Base-by-base conservation (phyloP, 495 filamentous ascomycete species). In the Immersiella caudata region DNA sequence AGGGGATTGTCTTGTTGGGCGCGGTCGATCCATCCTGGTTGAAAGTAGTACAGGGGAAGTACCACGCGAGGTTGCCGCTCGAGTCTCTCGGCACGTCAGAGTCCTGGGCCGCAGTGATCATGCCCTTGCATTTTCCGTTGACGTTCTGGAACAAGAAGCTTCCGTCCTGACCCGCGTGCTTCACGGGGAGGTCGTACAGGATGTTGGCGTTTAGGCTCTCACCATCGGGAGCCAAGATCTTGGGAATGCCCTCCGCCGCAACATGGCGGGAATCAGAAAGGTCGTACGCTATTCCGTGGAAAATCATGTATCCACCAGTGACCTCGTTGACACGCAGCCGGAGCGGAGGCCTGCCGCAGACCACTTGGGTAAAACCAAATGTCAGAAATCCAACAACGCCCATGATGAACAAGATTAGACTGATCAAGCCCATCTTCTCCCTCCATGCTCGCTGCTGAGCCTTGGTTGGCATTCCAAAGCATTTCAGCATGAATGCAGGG, bases 81-180 rank as follows among this genome's bases (percentile, higher is more conserved):
- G 73, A 78, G 71, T 97, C 88, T 0, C 89, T 91, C 1, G 93
- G 93, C 12, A 99, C 88, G 71, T 90, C 89, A 2, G 94, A 94
- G 22, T 80, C 84, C 2, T 83, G 79, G 2, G 88, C 85, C 0
- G 83, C 79, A 1, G 85, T 96, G 73, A 99, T 96, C 6, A 98
- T 77, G 2, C 86, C 92, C 79, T 98, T 99, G 85, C 96, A 99
- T 62, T 91, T 91, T 20, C 95, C 96, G 71, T 99, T 99, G 75
- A 99, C 96, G 71, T 97, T 95, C 76, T 99, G 96, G 80, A 99
- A 99, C 72, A 98, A 81, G 77, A 99, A 99, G 73, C 93, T 97
- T 56, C 91, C 93, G 77, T 99, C 96, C 73, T 90, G 83, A 0
- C 94, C 96, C 55, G 89, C 93, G 76, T 94, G 88, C 74, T 90